These are phyloP conservation scores for Sclerotinia borealis DNA, from an alignment of 2,329 filamentous ascomycete species.

Conservation along the genomic window DNA sequence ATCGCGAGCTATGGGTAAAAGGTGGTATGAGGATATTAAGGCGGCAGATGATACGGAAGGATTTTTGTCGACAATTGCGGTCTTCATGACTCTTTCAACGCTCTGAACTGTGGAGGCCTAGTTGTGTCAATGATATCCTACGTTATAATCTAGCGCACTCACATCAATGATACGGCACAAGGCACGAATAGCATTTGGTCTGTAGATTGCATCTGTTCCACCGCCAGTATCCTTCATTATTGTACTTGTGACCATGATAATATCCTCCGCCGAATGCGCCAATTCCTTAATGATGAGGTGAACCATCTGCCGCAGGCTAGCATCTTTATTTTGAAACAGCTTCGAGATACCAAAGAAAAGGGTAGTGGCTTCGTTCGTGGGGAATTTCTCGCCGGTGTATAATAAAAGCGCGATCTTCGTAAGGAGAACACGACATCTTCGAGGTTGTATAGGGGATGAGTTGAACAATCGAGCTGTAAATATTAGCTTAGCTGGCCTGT, in stretches of 20 bases:
- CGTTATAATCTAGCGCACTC: constrained; percentile 34
- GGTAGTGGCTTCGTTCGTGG: constrained; percentile 92
- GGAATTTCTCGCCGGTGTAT: constrained; percentile 95
- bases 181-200: constrained; percentile 92
- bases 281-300: constrained; percentile 98
- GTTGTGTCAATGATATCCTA: constrained; percentile 23
- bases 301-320: constrained; percentile 96
- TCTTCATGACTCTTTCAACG: constrained; percentile 98
- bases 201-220: constrained; percentile 86
- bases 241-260: constrained; percentile 98
- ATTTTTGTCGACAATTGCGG: constrained; percentile 97
- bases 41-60: constrained; percentile 95
- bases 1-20: constrained; percentile 91
- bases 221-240: constrained; percentile 99
- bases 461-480: constrained; percentile 89
- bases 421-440: constrained; percentile 93
- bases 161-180: constrained; percentile 96
- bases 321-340: constrained; percentile 99
- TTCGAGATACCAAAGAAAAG: constrained; percentile 99
- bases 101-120: constrained; percentile 92
- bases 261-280: constrained; percentile 90
- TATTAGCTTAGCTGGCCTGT: constrained; percentile 35
- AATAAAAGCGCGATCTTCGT: constrained; percentile 96
- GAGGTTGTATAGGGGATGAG: constrained; percentile 90
- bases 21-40: constrained; percentile 93